Evolutionary conservation across 257 asterid species (phyloP).

Genomic region (Pogostemon cablin): DNA sequence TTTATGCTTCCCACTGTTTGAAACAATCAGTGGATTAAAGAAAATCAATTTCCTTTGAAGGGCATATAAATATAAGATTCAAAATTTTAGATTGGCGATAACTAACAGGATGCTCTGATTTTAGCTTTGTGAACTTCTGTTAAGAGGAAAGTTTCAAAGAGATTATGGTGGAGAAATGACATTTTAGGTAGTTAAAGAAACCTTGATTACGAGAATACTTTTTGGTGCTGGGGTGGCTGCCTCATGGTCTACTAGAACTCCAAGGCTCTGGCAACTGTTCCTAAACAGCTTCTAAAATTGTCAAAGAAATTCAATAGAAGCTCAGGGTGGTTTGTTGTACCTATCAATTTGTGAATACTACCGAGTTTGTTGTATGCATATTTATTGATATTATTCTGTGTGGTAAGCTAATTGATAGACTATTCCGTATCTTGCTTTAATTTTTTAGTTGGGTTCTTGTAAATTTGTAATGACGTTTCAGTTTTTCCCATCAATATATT

Average conservation of each 20-base stretch:
- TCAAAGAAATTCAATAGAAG: slow-evolving; percentile 15
- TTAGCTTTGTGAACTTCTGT: background rate
- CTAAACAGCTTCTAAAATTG: slow-evolving; percentile 15
- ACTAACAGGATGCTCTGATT: background rate
- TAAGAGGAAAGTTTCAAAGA: background rate
- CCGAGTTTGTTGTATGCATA: background rate
- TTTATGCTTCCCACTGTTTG: slow-evolving; percentile 1
- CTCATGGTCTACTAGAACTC: background rate
- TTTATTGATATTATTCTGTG: slow-evolving; percentile 9
- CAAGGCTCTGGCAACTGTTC: slow-evolving; percentile 1
- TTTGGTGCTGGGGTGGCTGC: background rate
- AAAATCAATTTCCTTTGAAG: slow-evolving; percentile 14
- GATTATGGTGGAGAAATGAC: slow-evolving; percentile 4
- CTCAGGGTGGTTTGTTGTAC: slow-evolving; percentile 18
- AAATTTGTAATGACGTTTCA: no score
- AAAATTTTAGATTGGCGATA: background rate
- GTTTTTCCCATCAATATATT: background rate
- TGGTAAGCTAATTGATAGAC: background rate
- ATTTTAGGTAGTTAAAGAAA: slow-evolving; percentile 16
- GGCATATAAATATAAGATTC: background rate
- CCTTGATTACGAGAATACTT: background rate
- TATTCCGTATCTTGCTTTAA: no score
- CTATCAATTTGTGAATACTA: background rate
- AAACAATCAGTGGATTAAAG: slow-evolving; percentile 1
- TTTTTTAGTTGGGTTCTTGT: no score